Conservation (phyloP, 164 flowering plant species). For the Litsea cubeba region DNA sequence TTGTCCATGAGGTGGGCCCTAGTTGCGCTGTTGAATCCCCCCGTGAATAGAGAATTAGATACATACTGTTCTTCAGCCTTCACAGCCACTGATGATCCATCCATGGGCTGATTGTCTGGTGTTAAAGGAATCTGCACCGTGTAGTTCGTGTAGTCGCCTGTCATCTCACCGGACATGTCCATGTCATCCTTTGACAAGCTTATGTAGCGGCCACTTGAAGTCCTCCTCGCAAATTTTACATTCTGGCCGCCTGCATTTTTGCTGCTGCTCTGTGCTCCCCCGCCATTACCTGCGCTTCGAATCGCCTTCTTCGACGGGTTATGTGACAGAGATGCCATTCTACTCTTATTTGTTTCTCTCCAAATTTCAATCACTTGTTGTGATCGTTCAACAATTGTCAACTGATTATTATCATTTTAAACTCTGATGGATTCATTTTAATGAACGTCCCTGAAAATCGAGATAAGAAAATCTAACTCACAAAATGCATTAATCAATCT, state of each 20-base stretch:
- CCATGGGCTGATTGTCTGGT: slow-evolving; percentile 79
- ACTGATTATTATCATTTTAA: slow-evolving; percentile 1
- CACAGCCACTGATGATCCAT: slow-evolving; percentile 39
- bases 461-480: not conserved
- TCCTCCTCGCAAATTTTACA: slow-evolving; percentile 60
- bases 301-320: slow-evolving; percentile 39
- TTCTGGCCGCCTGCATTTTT: slow-evolving; percentile 31
- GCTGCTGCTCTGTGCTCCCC: not conserved
- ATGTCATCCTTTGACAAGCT: slow-evolving; percentile 59
- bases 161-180: slow-evolving; percentile 64
- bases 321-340: slow-evolving; percentile 33
- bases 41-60: slow-evolving; percentile 59
- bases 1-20: slow-evolving; percentile 32
- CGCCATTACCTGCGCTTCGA: slow-evolving; percentile 26
- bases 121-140: slow-evolving; percentile 75
- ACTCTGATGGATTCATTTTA: not conserved
- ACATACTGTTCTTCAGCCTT: slow-evolving; percentile 77
- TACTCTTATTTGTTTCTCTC: not conserved
- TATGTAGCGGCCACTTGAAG: slow-evolving; percentile 66
- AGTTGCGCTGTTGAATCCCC: slow-evolving; percentile 69
- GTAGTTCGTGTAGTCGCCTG: slow-evolving; percentile 63
- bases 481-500: not conserved
- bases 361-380: not conserved
- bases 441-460: slow-evolving; percentile 5
- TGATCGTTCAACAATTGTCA: not conserved